Percentiles rank a stretch among this genome's conserved stretches.
Evolutionary conservation across 495 filamentous ascomycete species (phyloP).

Genomic region (Hypomontagnella monticulosa): DNA sequence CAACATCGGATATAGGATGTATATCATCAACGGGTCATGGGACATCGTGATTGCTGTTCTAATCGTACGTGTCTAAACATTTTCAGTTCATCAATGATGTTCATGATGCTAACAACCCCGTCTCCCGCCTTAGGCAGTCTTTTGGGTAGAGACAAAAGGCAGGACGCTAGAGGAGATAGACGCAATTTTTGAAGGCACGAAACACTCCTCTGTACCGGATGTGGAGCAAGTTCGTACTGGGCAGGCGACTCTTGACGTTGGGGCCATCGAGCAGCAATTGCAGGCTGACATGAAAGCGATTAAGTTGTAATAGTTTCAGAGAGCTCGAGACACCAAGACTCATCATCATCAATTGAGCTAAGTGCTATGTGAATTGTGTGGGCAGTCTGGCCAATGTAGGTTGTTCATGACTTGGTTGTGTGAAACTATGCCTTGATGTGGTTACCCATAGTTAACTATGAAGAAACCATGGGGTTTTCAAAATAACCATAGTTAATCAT

Average conservation of each 20-base stretch:
- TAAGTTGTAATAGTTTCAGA: not conserved
- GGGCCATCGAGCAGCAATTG: conserved; percentile 74
- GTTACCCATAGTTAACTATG: too few species aligned
- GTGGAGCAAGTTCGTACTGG: conserved; percentile 53
- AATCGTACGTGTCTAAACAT: conserved; percentile 27
- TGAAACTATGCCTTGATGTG: too few species aligned
- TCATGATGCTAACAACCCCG: conserved; percentile 4
- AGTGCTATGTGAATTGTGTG: too few species aligned
- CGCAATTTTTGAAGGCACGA: conserved; percentile 50
- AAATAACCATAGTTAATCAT: too few species aligned
- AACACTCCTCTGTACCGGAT: conserved; percentile 56
- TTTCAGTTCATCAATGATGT: not conserved
- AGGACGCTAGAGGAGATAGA: conserved; percentile 50
- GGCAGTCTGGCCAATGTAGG: too few species aligned
- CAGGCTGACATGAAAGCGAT: conserved; percentile 55
- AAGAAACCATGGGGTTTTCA: too few species aligned
- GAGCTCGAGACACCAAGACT: too few species aligned
- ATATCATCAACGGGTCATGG: conserved; percentile 48
- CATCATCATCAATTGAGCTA: too few species aligned
- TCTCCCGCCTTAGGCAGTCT: conserved; percentile 25
- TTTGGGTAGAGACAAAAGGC: conserved; percentile 48
- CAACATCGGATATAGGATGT: conserved; percentile 50
- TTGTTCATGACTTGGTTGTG: too few species aligned
- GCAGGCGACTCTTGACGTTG: conserved; percentile 25
- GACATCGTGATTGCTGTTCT: conserved; percentile 44